Base-by-base conservation (phyloP, 768 basidiomycete genomes). In the Termitomyces sp. region DNA sequence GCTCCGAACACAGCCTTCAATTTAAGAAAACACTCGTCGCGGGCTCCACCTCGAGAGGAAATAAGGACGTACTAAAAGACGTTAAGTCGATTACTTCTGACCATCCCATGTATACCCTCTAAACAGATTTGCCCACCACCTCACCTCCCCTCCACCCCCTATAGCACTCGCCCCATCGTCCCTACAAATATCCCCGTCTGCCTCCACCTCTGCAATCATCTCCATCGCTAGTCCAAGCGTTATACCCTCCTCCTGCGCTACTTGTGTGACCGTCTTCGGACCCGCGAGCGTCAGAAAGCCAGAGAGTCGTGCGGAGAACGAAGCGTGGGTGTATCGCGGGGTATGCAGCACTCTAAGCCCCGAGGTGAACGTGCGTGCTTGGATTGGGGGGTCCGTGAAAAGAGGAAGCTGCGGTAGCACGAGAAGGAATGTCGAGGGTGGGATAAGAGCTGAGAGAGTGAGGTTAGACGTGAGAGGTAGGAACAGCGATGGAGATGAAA, bases 261-360 rank as follows among this genome's bases (percentile, higher is more conserved):
- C 76, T 52, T 94, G 82, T 48, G 87, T 76, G 1, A 84, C 85
- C 2, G 85, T 88, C 56, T 78, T 77, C 9, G 79, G 72, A 0
- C 79, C 84, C 0, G 69, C 65, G 35, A 83, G 73, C 12, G 75
- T 66, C 19, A 96, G 69, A 40, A 80, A 69, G 1, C 80, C 71
- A 2, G 80, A 75, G 2, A 95, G 74, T 10, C 94, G 85, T 2
- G 82, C 74, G 0, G 85, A 73, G 65, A 98, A 95, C 0, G 87
- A 80, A 0, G 77, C 73, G 35, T 80, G 81, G 0, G 87, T 78
- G 73, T 87, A 97, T 1, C 77, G 77, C 4, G 94, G 91, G 1
- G 89, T 92, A 70, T 96, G 92, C 0, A 98, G 77, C 34, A 98
- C 92, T 10, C 77, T 79, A 2, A 97, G 77, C 0, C 90, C 89